These are phyloP conservation scores for Hypoxylon cercidicola DNA, from an alignment of 495 filamentous ascomycete species.

Conservation along the genomic window DNA sequence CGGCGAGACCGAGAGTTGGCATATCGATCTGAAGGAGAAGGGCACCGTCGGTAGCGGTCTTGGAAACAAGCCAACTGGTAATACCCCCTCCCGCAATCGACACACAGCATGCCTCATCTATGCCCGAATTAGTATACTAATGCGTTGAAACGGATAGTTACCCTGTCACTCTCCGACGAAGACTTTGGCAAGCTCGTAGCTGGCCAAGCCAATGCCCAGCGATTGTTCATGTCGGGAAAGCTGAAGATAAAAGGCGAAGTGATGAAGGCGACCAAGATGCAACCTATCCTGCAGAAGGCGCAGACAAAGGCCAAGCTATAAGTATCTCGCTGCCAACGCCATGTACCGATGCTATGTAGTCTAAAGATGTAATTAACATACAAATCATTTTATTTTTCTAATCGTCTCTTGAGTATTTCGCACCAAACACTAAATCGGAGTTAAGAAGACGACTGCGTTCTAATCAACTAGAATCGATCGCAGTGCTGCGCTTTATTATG, in stretches of 20 bases:
- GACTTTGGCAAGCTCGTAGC: conserved; percentile 85
- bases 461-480: no score
- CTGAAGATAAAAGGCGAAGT: conserved; percentile 98
- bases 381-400: conserved; percentile 3
- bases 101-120: background rate
- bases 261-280: conserved; percentile 98
- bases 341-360: background rate
- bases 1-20: conserved; percentile 84
- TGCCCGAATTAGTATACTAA: conserved; percentile 17
- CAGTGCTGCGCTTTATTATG: no score
- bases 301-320: conserved; percentile 85
- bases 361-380: conserved; percentile 7
- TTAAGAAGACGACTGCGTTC: no score
- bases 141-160: conserved; percentile 64
- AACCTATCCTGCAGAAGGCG: conserved; percentile 92
- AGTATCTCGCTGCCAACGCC: conserved; percentile 24
- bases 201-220: conserved; percentile 94
- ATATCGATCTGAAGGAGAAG: conserved; percentile 93
- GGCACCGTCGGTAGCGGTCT: conserved; percentile 82
- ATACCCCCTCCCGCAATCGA: conserved; percentile 10
- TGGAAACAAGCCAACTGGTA: conserved; percentile 84
- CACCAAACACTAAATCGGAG: no score
- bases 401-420: no score
- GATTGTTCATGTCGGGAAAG: conserved; percentile 95
- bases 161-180: conserved; percentile 81